phyloP scores from a whole-genome alignment of 352 stramenopile genomes.

The Phytophthora nicotianae region DNA sequence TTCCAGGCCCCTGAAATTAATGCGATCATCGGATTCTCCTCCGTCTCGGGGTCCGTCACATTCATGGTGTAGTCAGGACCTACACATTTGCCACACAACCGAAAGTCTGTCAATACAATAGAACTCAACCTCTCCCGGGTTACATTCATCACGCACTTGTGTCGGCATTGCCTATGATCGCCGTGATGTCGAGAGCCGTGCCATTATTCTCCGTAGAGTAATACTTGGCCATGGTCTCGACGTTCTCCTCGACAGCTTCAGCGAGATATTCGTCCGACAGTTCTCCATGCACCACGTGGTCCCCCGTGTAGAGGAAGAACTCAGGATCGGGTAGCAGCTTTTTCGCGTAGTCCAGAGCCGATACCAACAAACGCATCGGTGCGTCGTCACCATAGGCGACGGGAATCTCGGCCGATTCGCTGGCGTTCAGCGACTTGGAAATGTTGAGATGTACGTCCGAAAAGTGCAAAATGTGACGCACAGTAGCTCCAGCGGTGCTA shows the following conservation, averaged over 20 bases:
- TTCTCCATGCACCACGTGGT: constrained; percentile 65
- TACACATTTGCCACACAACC: constrained; percentile 21
- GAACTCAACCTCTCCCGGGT: background rate
- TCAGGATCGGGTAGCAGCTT: constrained; percentile 60
- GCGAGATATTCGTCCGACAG: constrained; percentile 60
- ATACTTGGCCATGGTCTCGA: constrained; percentile 65
- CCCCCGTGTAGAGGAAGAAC: constrained; percentile 78
- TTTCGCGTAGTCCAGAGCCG: constrained; percentile 66
- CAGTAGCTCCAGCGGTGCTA: background rate
- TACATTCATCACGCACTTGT: constrained; percentile 39
- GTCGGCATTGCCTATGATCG: constrained; percentile 78
- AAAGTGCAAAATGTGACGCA: constrained; percentile 74
- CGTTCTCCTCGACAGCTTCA: constrained; percentile 56
- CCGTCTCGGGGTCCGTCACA: constrained; percentile 58
- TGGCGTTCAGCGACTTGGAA: constrained; percentile 45
- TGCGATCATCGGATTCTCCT: constrained; percentile 62
- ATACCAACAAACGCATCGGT: constrained; percentile 57
- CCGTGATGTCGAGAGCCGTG: constrained; percentile 53
- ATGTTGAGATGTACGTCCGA: constrained; percentile 83
- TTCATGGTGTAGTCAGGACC: constrained; percentile 80
- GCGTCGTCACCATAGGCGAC: constrained; percentile 53
- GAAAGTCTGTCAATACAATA: constrained; percentile 1
- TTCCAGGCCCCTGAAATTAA: constrained; percentile 59
- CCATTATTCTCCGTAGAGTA: constrained; percentile 37
- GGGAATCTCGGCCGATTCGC: constrained; percentile 45